Conservation (phyloP, 2,329 filamentous ascomycete species). For the Cryphonectria parasitica region DNA sequence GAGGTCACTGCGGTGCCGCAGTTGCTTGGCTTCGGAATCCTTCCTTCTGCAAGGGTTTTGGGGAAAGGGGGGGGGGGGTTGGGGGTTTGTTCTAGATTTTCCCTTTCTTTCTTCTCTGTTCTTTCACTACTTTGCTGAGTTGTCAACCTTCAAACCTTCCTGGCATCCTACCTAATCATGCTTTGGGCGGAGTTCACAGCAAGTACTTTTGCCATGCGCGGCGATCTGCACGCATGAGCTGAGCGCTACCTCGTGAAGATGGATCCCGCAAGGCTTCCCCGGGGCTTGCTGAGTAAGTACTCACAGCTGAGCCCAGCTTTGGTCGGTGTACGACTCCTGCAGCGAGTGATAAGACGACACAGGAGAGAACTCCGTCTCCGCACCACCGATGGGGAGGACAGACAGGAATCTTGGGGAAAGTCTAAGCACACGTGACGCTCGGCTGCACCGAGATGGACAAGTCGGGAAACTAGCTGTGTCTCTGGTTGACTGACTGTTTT, state of each 20-base stretch:
- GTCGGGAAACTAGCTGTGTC: neutral
- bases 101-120: neutral
- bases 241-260: conserved; percentile 11
- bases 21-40: neutral
- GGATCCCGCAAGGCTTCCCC: neutral
- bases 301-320: neutral
- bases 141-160: neutral
- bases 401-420: neutral
- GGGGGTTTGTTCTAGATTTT: no score
- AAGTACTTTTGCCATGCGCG: neutral
- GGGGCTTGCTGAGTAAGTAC: neutral
- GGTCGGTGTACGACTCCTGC: neutral
- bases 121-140: neutral
- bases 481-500: neutral
- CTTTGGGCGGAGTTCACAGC: neutral
- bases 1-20: neutral
- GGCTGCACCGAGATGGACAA: neutral
- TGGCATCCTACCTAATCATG: neutral
- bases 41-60: neutral
- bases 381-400: neutral
- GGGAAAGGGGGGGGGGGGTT: no score
- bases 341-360: neutral
- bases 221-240: neutral
- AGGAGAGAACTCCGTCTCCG: neutral
- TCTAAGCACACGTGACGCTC: no score